Conservation (phyloP, 2,329 filamentous ascomycete genomes). For the Cephalotrichum gorgonifer region DNA sequence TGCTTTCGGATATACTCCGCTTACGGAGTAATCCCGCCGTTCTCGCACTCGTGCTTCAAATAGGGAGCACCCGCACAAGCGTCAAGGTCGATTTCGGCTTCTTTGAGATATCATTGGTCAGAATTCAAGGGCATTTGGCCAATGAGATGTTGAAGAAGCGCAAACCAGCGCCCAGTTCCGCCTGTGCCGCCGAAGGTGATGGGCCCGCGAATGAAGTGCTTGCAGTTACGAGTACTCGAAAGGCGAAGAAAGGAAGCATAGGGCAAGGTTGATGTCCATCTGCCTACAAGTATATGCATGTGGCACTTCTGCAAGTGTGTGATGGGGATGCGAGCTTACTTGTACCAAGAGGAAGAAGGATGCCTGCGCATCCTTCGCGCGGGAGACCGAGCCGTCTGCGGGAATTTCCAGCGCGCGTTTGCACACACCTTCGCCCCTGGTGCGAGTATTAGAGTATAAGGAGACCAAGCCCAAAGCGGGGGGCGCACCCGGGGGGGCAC, state of each 20-base stretch:
- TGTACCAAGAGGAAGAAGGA: too few relatives aligned
- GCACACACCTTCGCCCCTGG: too few relatives aligned
- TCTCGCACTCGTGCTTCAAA: too few relatives aligned
- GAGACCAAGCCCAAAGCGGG: too few relatives aligned
- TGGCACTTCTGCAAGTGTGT: background rate
- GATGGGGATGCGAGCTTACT: background rate
- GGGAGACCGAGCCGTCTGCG: too few relatives aligned
- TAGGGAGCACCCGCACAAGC: background rate
- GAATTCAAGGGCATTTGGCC: background rate
- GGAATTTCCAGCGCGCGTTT: too few relatives aligned
- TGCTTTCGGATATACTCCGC: too few relatives aligned
- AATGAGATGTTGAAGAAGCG: background rate
- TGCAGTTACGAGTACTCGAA: too few relatives aligned
- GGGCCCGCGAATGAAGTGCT: too few relatives aligned
- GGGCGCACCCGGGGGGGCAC: background rate
- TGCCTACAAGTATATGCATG: background rate
- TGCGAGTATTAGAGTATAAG: too few relatives aligned
- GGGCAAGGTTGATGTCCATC: background rate
- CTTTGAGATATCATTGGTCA: background rate
- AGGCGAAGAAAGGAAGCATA: background rate
- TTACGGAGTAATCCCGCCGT: too few relatives aligned
- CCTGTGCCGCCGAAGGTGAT: background rate
- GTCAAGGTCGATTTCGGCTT: background rate
- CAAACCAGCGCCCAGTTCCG: background rate
- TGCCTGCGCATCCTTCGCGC: background rate